Conservation (phyloP, 1,139 yeast genomes). For the Yarrowia galli region DNA sequence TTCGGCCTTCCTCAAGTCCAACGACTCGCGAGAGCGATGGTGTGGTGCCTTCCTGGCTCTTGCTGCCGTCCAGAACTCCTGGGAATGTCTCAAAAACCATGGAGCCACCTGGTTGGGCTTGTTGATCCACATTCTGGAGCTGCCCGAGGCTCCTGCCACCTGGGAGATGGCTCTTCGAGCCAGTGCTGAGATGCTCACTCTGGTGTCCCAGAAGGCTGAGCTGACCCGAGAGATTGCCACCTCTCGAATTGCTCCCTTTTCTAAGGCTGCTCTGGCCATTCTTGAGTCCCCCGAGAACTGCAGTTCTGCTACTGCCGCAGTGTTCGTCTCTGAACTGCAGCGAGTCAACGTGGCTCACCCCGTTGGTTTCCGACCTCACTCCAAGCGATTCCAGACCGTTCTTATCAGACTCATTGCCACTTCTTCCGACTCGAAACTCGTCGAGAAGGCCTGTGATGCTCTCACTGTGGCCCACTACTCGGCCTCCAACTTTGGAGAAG, state of each 20-base stretch:
- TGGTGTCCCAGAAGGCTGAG: slow-evolving; percentile 80
- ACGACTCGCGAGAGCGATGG: slow-evolving; percentile 47
- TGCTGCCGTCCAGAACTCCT: slow-evolving; percentile 46
- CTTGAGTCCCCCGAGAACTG: slow-evolving; percentile 52
- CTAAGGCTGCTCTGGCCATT: slow-evolving; percentile 59
- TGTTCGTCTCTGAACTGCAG: slow-evolving; percentile 59
- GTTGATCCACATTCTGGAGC: slow-evolving; percentile 64
- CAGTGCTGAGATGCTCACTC: slow-evolving; percentile 58
- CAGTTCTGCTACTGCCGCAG: slow-evolving; percentile 54
- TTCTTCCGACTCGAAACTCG: slow-evolving; percentile 53
- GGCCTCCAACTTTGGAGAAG: slow-evolving; percentile 57
- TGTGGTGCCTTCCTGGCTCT: slow-evolving; percentile 50
- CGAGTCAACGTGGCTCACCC: slow-evolving; percentile 76
- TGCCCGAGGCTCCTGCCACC: slow-evolving; percentile 56
- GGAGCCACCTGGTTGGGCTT: slow-evolving; percentile 66
- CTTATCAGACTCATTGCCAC: slow-evolving; percentile 49
- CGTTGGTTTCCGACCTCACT: slow-evolving; percentile 76
- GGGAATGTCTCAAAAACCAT: slow-evolving; percentile 53
- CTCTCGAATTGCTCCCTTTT: slow-evolving; percentile 73
- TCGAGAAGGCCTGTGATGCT: slow-evolving; percentile 57
- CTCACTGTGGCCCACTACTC: slow-evolving; percentile 70
- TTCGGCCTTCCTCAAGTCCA: slow-evolving; percentile 52
- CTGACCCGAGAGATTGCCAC: slow-evolving; percentile 84
- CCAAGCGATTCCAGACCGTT: slow-evolving; percentile 56
- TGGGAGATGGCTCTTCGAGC: slow-evolving; percentile 61